phyloP scores from a whole-genome alignment of 1,284 basidiomycete species.

The Cutaneotrichosporon sp. region DNA sequence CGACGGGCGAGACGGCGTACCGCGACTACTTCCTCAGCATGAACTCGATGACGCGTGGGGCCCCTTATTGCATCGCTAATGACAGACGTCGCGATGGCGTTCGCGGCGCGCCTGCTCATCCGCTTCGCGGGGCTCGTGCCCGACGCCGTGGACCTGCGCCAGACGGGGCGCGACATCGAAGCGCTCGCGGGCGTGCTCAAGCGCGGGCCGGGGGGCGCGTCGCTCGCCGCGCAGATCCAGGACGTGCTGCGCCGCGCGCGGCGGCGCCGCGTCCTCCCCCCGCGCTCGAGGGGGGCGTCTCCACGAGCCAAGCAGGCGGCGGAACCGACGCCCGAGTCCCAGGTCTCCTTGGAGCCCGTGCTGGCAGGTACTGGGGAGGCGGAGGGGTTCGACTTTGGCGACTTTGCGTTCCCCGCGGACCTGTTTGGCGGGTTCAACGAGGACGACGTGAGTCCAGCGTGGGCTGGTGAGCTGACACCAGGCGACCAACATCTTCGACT shows the following conservation, averaged over 20 bases:
- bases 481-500: slow-evolving; percentile 13
- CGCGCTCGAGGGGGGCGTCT: neutral
- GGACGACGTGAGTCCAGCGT: slow-evolving; percentile 3
- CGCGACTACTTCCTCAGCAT: slow-evolving; percentile 10
- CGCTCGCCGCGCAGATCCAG: slow-evolving; percentile 13
- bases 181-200: slow-evolving; percentile 33
- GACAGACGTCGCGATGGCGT: slow-evolving; percentile 34
- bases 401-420: slow-evolving; percentile 13
- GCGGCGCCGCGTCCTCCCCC: slow-evolving; percentile 7
- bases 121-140: slow-evolving; percentile 41
- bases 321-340: neutral
- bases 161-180: slow-evolving; percentile 42
- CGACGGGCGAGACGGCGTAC: slow-evolving; percentile 46
- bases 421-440: slow-evolving; percentile 13
- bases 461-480: neutral
- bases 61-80: neutral
- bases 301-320: neutral
- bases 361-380: too few relatives aligned
- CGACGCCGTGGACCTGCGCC: slow-evolving; percentile 35
- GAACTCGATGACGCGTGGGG: slow-evolving; percentile 9
- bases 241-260: slow-evolving; percentile 8
- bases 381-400: slow-evolving; percentile 10
- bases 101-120: slow-evolving; percentile 42
- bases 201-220: slow-evolving; percentile 21
- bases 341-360: neutral